Evolutionary conservation across 73 alveolate species (phyloP).

Genomic region (Effrenium voratum): DNA sequence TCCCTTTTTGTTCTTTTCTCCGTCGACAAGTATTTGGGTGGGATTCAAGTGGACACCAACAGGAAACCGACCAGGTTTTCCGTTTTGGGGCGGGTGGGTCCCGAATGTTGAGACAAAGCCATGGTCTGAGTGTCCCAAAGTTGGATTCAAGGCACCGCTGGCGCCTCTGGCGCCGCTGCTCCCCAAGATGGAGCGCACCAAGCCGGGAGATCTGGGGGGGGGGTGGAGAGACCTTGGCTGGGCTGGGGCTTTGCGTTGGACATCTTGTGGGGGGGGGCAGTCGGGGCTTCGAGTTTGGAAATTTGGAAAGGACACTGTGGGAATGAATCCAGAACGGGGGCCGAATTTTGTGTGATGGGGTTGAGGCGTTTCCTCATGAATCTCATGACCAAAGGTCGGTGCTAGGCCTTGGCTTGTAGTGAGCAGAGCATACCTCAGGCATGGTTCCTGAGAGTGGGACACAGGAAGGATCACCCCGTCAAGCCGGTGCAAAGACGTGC

Average conservation of each 20-base stretch:
- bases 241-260: background rate
- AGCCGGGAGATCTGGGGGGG: background rate
- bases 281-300: background rate
- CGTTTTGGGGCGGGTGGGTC: too few relatives aligned
- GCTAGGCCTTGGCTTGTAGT: background rate
- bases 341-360: background rate
- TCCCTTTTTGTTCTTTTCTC: too few relatives aligned
- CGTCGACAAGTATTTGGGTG: too few relatives aligned
- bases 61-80: too few relatives aligned
- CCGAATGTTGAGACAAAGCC: too few relatives aligned
- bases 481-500: too few relatives aligned
- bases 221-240: background rate
- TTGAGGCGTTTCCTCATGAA: background rate
- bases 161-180: constrained; percentile 91
- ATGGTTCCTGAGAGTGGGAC: too few relatives aligned
- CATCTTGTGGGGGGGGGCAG: too few relatives aligned
- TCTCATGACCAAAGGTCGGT: background rate
- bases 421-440: background rate
- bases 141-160: too few relatives aligned
- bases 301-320: background rate
- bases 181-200: constrained; percentile 46
- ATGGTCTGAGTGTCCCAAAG: background rate
- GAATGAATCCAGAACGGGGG: background rate
- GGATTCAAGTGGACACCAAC: too few relatives aligned
- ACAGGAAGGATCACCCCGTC: too few relatives aligned